Percentiles rank a stretch among this genome's conserved stretches.
phyloP scores from a whole-genome alignment of 768 basidiomycete genomes.

The Termitomyces sp. region DNA sequence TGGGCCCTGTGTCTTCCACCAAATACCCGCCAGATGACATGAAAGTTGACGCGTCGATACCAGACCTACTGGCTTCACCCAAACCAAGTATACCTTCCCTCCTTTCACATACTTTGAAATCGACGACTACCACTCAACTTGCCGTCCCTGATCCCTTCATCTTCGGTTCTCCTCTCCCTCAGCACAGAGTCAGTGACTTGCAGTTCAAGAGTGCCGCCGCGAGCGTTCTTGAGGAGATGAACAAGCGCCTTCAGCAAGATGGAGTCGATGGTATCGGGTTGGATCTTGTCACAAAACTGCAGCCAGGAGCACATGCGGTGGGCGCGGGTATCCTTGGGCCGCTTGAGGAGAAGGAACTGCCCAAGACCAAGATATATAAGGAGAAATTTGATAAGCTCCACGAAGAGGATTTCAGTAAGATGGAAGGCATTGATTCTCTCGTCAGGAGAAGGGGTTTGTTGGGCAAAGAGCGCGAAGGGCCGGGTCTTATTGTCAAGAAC shows the following conservation, averaged over 20 bases:
- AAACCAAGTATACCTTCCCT: slow-evolving; percentile 1
- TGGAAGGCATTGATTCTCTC: slow-evolving; percentile 65
- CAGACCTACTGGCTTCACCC: slow-evolving; percentile 21
- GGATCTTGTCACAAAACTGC: slow-evolving; percentile 38
- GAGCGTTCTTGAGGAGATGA: slow-evolving; percentile 81
- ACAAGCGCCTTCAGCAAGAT: slow-evolving; percentile 55
- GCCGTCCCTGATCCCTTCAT: slow-evolving; percentile 47
- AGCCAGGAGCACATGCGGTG: slow-evolving; percentile 21
- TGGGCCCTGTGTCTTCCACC: slow-evolving; percentile 13
- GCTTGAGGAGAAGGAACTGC: slow-evolving; percentile 26
- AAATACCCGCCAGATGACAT: slow-evolving; percentile 5
- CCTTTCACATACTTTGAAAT: slow-evolving; percentile 6
- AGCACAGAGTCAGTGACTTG: slow-evolving; percentile 55
- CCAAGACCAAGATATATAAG: slow-evolving; percentile 25
- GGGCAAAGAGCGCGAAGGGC: slow-evolving; percentile 9
- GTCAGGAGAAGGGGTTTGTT: slow-evolving; percentile 25
- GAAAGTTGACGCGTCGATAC: slow-evolving; percentile 25
- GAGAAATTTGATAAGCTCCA: slow-evolving; percentile 56
- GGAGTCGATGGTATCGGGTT: slow-evolving; percentile 46
- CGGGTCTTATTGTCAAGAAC: slow-evolving; percentile 25
- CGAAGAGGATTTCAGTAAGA: slow-evolving; percentile 61
- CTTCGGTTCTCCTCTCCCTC: slow-evolving; percentile 72
- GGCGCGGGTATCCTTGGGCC: slow-evolving; percentile 7
- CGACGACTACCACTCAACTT: slow-evolving; percentile 17
- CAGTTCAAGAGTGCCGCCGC: slow-evolving; percentile 64